Evolutionary conservation across 2,329 filamentous ascomycete genomes (phyloP).

Genomic region (Cordyceps fumosorosea): DNA sequence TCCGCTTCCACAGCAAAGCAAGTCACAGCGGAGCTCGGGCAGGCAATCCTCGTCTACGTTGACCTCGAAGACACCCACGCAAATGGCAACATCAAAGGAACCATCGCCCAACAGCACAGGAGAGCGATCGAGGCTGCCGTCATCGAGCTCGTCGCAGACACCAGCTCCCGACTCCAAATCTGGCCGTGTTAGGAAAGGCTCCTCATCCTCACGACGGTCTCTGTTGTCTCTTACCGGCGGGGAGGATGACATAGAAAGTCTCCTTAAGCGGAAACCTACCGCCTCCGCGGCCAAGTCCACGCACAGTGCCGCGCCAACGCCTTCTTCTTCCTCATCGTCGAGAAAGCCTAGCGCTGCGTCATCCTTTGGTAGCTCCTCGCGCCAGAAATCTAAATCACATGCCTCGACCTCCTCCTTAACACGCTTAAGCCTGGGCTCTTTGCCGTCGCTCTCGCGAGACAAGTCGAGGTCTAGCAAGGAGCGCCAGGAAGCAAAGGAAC

Average conservation of each 20-base stretch:
- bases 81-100: not conserved
- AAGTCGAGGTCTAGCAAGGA: not conserved
- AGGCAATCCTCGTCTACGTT: not conserved
- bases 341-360: not conserved
- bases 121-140: not conserved
- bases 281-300: not conserved
- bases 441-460: slow-evolving; percentile 6
- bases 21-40: not conserved
- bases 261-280: not conserved
- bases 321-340: not conserved
- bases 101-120: not conserved
- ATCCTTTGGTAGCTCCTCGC: not conserved
- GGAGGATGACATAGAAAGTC: slow-evolving; percentile 7
- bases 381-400: not conserved
- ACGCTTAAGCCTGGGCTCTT: slow-evolving; percentile 3
- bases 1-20: not conserved
- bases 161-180: not conserved
- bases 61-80: not conserved
- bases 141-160: not conserved
- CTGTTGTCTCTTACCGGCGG: slow-evolving; percentile 9
- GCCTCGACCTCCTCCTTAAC: not conserved
- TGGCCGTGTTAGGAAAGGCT: not conserved
- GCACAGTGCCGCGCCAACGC: not conserved
- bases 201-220: slow-evolving; percentile 9
- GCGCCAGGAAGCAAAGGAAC: slow-evolving; percentile 9